Evolutionary conservation across 768 basidiomycete species (phyloP).

Genomic region (Chiua virens): DNA sequence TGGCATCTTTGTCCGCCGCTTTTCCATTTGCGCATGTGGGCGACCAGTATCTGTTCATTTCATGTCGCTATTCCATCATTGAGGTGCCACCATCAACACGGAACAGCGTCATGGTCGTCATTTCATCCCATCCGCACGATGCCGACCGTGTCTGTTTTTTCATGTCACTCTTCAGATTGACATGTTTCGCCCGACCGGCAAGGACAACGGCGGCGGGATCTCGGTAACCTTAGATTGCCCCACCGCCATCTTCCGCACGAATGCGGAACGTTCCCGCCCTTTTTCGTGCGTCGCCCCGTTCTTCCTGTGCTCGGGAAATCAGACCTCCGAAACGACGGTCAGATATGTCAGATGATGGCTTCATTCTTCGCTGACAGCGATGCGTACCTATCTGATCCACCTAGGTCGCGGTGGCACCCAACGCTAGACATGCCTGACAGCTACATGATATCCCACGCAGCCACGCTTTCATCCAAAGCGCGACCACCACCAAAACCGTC

Average conservation of each 20-base stretch:
- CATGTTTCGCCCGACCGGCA: constrained; percentile 18
- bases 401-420: not conserved
- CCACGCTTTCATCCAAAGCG: constrained; percentile 1
- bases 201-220: constrained; percentile 16
- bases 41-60: not conserved
- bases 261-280: not conserved
- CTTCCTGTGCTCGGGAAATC: not conserved
- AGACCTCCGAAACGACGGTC: not conserved
- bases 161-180: not conserved
- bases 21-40: constrained; percentile 15
- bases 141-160: not conserved
- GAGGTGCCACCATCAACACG: constrained; percentile 9
- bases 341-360: constrained; percentile 1
- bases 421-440: not conserved
- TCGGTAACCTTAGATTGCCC: constrained; percentile 3
- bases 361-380: constrained; percentile 2
- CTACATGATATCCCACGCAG: constrained; percentile 9
- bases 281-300: constrained; percentile 1
- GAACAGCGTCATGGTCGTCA: constrained; percentile 13
- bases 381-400: not conserved
- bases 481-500: constrained; percentile 9
- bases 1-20: not conserved
- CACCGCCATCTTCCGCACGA: not conserved
- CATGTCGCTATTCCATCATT: constrained; percentile 1
- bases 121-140: no score